phyloP scores from a whole-genome alignment of 202 grass and related monocot genomes.

The Setaria italica region DNA sequence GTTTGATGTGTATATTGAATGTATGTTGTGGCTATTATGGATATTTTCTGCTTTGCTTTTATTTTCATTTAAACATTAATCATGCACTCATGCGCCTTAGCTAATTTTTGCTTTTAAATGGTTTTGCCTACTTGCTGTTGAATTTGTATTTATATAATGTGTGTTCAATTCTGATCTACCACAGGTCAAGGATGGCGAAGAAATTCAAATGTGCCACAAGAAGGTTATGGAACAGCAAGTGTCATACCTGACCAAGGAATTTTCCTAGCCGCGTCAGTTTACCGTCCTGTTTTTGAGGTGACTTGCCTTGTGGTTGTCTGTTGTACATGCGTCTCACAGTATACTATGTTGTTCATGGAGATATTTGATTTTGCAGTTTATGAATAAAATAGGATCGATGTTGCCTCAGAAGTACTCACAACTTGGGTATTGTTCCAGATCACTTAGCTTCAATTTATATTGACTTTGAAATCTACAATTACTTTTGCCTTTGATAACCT shows the following conservation, averaged over 20 bases:
- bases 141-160: conserved; percentile 3
- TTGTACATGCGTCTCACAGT: conserved; percentile 24
- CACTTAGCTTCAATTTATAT: conserved; percentile 35
- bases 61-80: neutral
- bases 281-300: conserved; percentile 98
- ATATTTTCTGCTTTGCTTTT: conserved; percentile 1
- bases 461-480: conserved; percentile 30
- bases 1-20: neutral
- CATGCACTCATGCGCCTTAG: neutral
- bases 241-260: conserved; percentile 97
- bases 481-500: conserved; percentile 26
- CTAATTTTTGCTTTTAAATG: conserved; percentile 37
- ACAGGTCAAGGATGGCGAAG: conserved; percentile 91
- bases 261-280: conserved; percentile 92
- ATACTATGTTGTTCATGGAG: conserved; percentile 39
- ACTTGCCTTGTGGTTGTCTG: conserved; percentile 30
- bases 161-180: conserved; percentile 39
- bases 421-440: conserved; percentile 67
- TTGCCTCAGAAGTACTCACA: conserved; percentile 84
- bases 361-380: conserved; percentile 74
- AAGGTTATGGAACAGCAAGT: conserved; percentile 95
- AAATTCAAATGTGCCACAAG: conserved; percentile 75
- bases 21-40: conserved; percentile 1
- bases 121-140: conserved; percentile 33
- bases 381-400: conserved; percentile 88